Base-by-base conservation (phyloP, 495 filamentous ascomycete genomes). In the Cercophora newfieldiana region DNA sequence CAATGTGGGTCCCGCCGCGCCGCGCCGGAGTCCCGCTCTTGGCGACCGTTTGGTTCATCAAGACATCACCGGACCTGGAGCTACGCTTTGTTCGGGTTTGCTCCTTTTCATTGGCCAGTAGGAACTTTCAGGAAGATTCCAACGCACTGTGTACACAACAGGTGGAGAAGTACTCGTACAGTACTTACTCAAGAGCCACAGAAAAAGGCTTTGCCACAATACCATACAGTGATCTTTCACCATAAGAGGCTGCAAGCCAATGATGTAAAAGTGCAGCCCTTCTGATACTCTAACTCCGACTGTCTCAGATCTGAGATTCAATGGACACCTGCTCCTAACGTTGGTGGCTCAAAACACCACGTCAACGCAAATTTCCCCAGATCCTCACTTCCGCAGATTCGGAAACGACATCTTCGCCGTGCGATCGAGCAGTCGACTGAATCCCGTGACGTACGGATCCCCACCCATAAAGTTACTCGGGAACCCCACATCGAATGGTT, bases 401-500 rank as follows among this genome's bases (percentile, higher is more conserved):
- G 61, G 49, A 33, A 63, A 63, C 29, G 50, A 30, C 29, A 26
- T 48, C 48, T 54, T 63, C 12, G 49, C 61, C 14, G 61, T 55
- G 3, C 61, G 61, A 56, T 63, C 61, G 49, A 63, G 19, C 26
- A 63, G 24, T n/a, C 21, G 22, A 44, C 29, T 55, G 19, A 51
- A 50, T 1, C 70, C 67, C 0, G 64, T 50, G 26, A 72, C 67
- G n/a, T 68, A 65, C 16, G 70, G 74, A 68, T 78, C 70, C 21
- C 54, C 53, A 21, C 76, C 78, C 30, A 85, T 74, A 37, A 86
- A 79, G 62, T 78, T 82, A 47, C 66, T 69, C 0, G 86, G 86
- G 67, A 86, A 89, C 0, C 85, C 86, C 31, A 78, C 16, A 55
- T 87, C 81, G 61, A 88, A 86, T 1, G 73, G 65, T 19, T 58